Evolutionary conservation across 2,329 filamentous ascomycete species (phyloP), one percentile per base, ranked within the genome.

Genomic region (Colletotrichum sp.): DNA sequence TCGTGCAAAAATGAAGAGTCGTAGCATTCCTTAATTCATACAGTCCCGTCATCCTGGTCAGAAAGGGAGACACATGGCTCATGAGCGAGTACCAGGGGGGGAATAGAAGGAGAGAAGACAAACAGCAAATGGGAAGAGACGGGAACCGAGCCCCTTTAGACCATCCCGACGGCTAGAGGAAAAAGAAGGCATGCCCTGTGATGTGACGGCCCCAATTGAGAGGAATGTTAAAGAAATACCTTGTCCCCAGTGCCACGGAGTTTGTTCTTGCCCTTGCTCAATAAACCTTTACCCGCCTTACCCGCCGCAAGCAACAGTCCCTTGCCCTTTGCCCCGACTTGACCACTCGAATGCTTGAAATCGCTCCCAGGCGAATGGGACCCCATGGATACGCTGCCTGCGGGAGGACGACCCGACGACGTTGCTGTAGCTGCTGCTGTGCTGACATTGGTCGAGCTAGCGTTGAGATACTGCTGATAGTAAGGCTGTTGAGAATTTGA

Each of bases 201-300:
- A 48, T 72, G 72, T 74, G 57, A 72, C 57, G 73, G 68, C 71
- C 75, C 75, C 55, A 75, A 70, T 68, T 72, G 77, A 82, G 79
- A 81, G 84, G 82, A 81, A 84, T 80, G 79, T 91, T 88, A 93
- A 87, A 92, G 90, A 93, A 95, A 95, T 94, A 96, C 94, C 95
- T 98, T 98, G 85, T 97, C 95, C 82, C 93, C 92, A 78, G 91
- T 91, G 82, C 89, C 91, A 77, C 90, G 88, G 83, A 98, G 92
- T 85, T 95, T 96, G 86, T 91, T 96, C 86, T 94, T 96, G 79
- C 96, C 95, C 87, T 98, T 98, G 79, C 94, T 95, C 84, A 98
- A 93, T 78, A 98, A 85, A 68, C 96, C 96, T 87, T 98, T 98
- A 65, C 96, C 96, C 74, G 95, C 95, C 82, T 95, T 96, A 69